These are phyloP conservation scores for Astrothelium subdiscretum DNA, from an alignment of 495 filamentous ascomycete species.

Conservation along the genomic window DNA sequence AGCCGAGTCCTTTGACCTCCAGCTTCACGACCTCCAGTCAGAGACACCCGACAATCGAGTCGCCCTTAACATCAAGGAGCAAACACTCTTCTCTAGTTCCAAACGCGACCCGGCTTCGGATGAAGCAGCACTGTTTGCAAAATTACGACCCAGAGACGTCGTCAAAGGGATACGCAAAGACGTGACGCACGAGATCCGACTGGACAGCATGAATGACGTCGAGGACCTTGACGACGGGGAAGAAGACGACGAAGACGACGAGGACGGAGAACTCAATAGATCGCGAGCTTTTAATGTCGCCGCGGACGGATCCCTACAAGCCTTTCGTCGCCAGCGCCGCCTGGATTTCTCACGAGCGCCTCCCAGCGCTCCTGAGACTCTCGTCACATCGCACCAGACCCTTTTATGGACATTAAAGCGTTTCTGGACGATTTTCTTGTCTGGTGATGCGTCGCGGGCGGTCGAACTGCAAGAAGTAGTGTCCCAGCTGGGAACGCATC, in stretches of 20 bases:
- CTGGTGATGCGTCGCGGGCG: slow-evolving; percentile 66
- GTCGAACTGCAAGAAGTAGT: slow-evolving; percentile 63
- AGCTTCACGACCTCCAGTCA: slow-evolving; percentile 52
- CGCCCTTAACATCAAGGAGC: slow-evolving; percentile 76
- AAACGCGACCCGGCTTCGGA: not conserved
- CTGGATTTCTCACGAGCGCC: slow-evolving; percentile 42
- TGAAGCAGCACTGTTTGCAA: slow-evolving; percentile 38
- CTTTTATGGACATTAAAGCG: slow-evolving; percentile 91
- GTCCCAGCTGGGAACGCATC: slow-evolving; percentile 47
- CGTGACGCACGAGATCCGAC: slow-evolving; percentile 27
- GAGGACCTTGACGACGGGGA: slow-evolving; percentile 51
- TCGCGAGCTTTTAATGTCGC: not conserved
- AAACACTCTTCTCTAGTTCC: slow-evolving; percentile 61
- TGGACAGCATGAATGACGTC: slow-evolving; percentile 48
- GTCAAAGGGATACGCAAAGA: slow-evolving; percentile 41
- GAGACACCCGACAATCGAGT: slow-evolving; percentile 62
- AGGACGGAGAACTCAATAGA: slow-evolving; percentile 12
- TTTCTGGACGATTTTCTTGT: slow-evolving; percentile 85
- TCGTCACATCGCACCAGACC: slow-evolving; percentile 79
- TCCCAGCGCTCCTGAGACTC: slow-evolving; percentile 53
- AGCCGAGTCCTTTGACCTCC: slow-evolving; percentile 28
- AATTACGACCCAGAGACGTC: slow-evolving; percentile 57
- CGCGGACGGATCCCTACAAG: not conserved
- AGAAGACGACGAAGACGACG: slow-evolving; percentile 39
- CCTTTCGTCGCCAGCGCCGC: slow-evolving; percentile 40